Evolutionary conservation across 805 yeast species (phyloP).

Genomic region (Metschnikowia lachancei): DNA sequence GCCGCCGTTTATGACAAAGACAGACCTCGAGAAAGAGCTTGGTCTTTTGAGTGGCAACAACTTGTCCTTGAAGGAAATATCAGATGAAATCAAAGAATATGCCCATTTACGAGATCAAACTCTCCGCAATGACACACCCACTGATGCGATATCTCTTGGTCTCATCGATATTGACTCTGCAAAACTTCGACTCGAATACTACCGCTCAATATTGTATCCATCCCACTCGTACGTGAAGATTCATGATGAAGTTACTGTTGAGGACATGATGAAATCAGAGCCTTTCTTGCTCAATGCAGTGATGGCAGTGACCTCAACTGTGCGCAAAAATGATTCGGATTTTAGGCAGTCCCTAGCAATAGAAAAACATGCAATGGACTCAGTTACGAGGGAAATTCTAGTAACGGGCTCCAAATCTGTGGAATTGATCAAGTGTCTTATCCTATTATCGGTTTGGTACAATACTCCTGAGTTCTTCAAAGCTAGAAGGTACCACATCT

Average conservation of each 20-base stretch:
- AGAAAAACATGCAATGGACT: constrained; percentile 51
- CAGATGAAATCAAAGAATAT: constrained; percentile 44
- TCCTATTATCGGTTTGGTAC: constrained; percentile 73
- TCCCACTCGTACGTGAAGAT: constrained; percentile 59
- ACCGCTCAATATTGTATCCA: constrained; percentile 45
- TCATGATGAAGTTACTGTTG: constrained; percentile 43
- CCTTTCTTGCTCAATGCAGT: constrained; percentile 67
- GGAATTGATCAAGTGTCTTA: constrained; percentile 61
- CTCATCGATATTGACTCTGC: constrained; percentile 62
- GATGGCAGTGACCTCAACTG: constrained; percentile 57
- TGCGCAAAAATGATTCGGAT: constrained; percentile 32
- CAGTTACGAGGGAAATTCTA: constrained; percentile 57
- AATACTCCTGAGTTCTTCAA: constrained; percentile 79
- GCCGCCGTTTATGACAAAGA: constrained; percentile 30
- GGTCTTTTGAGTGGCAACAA: constrained; percentile 34
- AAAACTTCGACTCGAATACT: constrained; percentile 47
- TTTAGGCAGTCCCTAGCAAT: constrained; percentile 45
- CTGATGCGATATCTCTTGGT: constrained; percentile 58
- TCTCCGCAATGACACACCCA: constrained; percentile 24
- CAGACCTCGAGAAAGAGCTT: constrained; percentile 43
- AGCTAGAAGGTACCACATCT: constrained; percentile 72
- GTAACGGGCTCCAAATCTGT: constrained; percentile 67
- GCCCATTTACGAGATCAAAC: constrained; percentile 42
- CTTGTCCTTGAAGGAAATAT: constrained; percentile 38
- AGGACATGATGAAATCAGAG: constrained; percentile 45